These are phyloP conservation scores for Ophiostoma ulmi DNA, from an alignment of 2,329 filamentous ascomycete genomes.

Conservation along the genomic window DNA sequence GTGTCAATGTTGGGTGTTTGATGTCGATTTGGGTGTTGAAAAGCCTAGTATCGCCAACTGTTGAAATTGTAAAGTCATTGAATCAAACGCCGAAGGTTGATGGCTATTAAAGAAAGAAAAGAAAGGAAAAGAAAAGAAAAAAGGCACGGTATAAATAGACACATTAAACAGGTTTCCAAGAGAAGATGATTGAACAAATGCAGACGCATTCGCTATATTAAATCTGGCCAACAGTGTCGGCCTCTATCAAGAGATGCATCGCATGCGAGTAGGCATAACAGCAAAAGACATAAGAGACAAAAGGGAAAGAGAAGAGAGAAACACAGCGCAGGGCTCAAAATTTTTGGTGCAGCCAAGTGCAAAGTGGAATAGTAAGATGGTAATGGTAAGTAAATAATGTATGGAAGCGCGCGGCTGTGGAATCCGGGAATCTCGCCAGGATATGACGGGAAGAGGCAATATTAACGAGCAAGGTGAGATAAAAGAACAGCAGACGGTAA, in stretches of 20 bases:
- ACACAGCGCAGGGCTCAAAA: slow-evolving; percentile 1
- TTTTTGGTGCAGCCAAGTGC: slow-evolving; percentile 14
- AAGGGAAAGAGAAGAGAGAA: background rate
- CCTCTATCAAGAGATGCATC: slow-evolving; percentile 6
- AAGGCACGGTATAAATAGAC: background rate
- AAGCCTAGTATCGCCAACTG: background rate
- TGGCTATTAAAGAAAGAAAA: background rate
- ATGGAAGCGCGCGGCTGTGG: background rate
- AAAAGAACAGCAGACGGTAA: background rate
- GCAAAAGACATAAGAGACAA: background rate
- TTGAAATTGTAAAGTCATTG: background rate
- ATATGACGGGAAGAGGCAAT: slow-evolving; percentile 1
- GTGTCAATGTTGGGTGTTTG: background rate
- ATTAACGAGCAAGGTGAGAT: slow-evolving; percentile 6
- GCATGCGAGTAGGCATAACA: background rate
- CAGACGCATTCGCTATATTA: background rate
- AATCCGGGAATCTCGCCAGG: slow-evolving; percentile 13
- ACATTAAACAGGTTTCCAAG: background rate
- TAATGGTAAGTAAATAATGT: slow-evolving; percentile 4
- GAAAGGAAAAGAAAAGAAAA: background rate
- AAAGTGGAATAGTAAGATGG: slow-evolving; percentile 9
- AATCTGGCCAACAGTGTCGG: background rate
- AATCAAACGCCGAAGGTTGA: no score
- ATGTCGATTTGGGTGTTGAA: background rate
- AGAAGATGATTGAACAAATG: background rate